Base-by-base conservation (phyloP, 305 asterid genomes). In the Fraxinus albicans region DNA sequence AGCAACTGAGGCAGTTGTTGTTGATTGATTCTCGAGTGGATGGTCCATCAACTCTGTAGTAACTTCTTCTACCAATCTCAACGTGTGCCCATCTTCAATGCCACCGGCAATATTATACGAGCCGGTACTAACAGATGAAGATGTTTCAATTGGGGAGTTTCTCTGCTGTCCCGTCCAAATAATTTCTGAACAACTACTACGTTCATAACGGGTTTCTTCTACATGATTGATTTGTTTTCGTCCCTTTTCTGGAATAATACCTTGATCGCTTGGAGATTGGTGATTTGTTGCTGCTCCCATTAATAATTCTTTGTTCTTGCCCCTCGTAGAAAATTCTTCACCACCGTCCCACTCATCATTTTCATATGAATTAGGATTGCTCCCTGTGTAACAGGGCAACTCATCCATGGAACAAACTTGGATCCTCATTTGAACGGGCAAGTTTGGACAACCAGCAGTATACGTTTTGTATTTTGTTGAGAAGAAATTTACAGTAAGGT, bases 401-500 rank as follows among this genome's bases (percentile, higher is more conserved):
- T 93, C 98, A 69, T 96, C 97, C 97, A 94, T 89, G 50, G 91
- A 83, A 85, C 91, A 74, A 81, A 94, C 84, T 84, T 85, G 91
- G 76, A 89, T 88, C 76, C 84, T 84, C 94, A 91, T 96, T 80
- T 92, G 94, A 84, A 81, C 75, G 29, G 99, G 98, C 88, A 94
- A 86, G 70, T 84, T 77, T 9, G 97, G 98, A 76, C 97, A 92
- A 80, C 90, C 84, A 29, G 90, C 86, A 34, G 90, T 84, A 53
- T 88, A 82, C 42, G 55, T 85, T 84, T 87, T 89, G 90, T 96
- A 96, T 79, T 96, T 96, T 10, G 98, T 96, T 13, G 99, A 94
- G 87, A 96, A 93, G 85, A 92, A 89, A 84, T 96, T 94, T 85
- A 96, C 92, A 0, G 92, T 91, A 72, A 96, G 91, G 86, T 89